These are phyloP conservation scores for Dianthus caryophyllus DNA, from an alignment of 148 eudicot species.

Conservation along the genomic window DNA sequence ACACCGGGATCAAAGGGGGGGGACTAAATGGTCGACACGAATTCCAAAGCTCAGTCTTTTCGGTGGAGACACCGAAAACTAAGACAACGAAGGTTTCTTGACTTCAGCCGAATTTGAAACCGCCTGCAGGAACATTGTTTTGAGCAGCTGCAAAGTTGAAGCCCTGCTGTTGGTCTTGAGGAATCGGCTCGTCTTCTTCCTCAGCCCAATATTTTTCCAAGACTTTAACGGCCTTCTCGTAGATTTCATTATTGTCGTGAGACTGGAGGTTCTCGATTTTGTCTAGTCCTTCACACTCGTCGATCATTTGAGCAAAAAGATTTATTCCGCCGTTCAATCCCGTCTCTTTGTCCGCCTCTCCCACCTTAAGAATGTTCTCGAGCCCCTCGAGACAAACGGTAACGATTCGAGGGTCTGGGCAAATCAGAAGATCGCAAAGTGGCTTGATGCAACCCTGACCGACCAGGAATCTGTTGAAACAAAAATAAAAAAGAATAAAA, in stretches of 20 bases:
- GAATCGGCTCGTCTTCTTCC: constrained; percentile 45
- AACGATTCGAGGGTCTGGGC: constrained; percentile 77
- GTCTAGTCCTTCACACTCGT: constrained; percentile 73
- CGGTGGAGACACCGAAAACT: constrained; percentile 7
- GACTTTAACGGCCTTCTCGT: constrained; percentile 75
- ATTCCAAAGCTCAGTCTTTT: constrained; percentile 22
- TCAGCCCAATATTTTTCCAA: constrained; percentile 76
- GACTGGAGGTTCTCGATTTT: constrained; percentile 72
- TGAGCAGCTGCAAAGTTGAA: constrained; percentile 49
- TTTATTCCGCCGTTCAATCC: constrained; percentile 58
- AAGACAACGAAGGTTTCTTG: not conserved
- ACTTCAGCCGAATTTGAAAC: constrained; percentile 49
- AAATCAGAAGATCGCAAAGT: constrained; percentile 68
- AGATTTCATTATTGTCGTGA: constrained; percentile 72
- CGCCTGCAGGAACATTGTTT: constrained; percentile 50
- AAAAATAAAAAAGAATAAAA: too few relatives aligned
- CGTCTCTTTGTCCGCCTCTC: constrained; percentile 65
- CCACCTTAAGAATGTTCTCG: constrained; percentile 76
- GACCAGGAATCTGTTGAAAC: constrained; percentile 52
- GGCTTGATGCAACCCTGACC: constrained; percentile 77
- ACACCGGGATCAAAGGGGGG: constrained; percentile 22
- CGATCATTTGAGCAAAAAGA: constrained; percentile 60
- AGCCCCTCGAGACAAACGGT: constrained; percentile 86
- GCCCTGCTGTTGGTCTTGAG: constrained; percentile 46
- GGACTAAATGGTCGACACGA: constrained; percentile 10